phyloP scores from a whole-genome alignment of 805 yeast species.

The Barnettozyma sucrosica region DNA sequence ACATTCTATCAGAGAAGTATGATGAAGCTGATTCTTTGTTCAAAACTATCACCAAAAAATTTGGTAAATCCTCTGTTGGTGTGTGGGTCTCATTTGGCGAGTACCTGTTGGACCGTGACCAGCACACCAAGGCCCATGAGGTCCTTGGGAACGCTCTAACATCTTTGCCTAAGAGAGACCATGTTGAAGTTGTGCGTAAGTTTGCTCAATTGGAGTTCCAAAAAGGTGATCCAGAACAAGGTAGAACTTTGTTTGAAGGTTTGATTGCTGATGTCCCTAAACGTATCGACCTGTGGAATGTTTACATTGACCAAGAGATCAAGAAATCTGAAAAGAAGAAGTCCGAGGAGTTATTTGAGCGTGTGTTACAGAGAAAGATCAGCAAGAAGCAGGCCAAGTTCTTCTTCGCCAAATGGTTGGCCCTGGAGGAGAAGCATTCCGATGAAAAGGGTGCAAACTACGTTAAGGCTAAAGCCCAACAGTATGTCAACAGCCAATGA shows the following conservation, averaged over 20 bases:
- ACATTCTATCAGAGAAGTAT: slow-evolving; percentile 63
- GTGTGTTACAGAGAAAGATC: slow-evolving; percentile 61
- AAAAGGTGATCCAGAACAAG: slow-evolving; percentile 91
- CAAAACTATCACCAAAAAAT: slow-evolving; percentile 67
- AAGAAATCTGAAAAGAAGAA: slow-evolving; percentile 59
- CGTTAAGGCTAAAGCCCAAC: slow-evolving; percentile 87
- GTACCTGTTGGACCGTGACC: slow-evolving; percentile 56
- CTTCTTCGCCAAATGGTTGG: slow-evolving; percentile 90
- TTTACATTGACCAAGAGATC: slow-evolving; percentile 89
- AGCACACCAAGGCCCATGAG: slow-evolving; percentile 57
- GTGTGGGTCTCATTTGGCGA: slow-evolving; percentile 84
- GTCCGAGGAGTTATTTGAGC: slow-evolving; percentile 76
- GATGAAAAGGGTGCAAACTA: slow-evolving; percentile 71
- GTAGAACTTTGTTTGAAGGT: slow-evolving; percentile 92
- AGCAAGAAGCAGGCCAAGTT: slow-evolving; percentile 88
- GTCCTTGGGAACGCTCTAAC: slow-evolving; percentile 71
- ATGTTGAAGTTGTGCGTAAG: slow-evolving; percentile 75
- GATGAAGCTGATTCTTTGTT: slow-evolving; percentile 67
- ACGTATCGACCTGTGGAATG: slow-evolving; percentile 92
- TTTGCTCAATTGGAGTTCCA: slow-evolving; percentile 84
- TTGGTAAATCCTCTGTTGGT: slow-evolving; percentile 58
- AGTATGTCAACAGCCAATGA: slow-evolving; percentile 44
- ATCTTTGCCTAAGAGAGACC: slow-evolving; percentile 62
- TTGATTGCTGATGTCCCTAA: slow-evolving; percentile 84
- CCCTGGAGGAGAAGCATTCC: slow-evolving; percentile 62